phyloP scores from a whole-genome alignment of 2,329 filamentous ascomycete species.

The Aspergillus costaricaensis region DNA sequence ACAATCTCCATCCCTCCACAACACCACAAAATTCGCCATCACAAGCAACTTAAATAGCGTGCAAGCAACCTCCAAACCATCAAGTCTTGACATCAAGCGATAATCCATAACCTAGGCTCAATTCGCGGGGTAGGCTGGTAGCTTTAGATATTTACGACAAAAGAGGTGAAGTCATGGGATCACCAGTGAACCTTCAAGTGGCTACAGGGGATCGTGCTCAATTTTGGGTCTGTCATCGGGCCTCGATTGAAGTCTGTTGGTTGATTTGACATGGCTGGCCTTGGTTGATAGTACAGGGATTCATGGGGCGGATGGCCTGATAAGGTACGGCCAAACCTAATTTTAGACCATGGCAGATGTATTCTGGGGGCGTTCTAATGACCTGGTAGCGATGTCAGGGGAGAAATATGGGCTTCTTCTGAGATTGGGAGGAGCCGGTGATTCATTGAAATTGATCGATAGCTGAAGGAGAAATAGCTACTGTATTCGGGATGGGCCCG shows the following conservation, averaged over 20 bases:
- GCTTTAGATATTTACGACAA: not conserved
- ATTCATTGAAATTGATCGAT: not conserved
- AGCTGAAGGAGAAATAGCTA: not conserved
- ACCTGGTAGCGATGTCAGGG: not conserved
- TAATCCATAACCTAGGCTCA: not conserved
- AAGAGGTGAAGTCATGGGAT: not conserved
- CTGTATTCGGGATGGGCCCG: too few species aligned
- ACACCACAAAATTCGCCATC: not conserved
- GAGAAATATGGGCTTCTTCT: not conserved
- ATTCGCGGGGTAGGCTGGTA: not conserved
- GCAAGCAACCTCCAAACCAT: not conserved
- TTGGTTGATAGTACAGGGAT: not conserved
- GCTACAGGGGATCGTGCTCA: not conserved
- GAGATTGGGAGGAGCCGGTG: not conserved
- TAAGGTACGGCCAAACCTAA: conserved; percentile 1
- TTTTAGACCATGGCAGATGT: not conserved
- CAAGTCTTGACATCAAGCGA: conserved; percentile 3
- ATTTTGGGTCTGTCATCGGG: not conserved
- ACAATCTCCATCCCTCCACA: not conserved
- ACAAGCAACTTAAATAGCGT: not conserved
- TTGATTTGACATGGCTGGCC: not conserved
- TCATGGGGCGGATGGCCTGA: not conserved
- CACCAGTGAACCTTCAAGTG: not conserved
- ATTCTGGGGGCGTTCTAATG: not conserved
- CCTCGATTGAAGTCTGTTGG: not conserved